Conservation (phyloP, 495 filamentous ascomycete species). For the Hypoxylon lienhwacheense region DNA sequence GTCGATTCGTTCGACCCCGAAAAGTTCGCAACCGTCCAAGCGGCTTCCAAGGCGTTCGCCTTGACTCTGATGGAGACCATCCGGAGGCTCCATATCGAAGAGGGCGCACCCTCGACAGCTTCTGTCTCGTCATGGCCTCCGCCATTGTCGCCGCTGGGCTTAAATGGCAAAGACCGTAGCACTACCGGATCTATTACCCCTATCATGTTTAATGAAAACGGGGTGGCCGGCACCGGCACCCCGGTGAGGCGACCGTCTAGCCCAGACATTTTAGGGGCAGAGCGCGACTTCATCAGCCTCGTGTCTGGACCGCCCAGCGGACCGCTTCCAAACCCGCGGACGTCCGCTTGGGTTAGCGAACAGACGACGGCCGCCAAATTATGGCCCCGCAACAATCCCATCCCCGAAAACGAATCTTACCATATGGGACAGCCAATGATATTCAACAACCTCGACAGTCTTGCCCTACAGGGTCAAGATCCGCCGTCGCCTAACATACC, state of each 20-base stretch:
- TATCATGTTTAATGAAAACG: constrained; percentile 1
- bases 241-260: constrained; percentile 26
- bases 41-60: constrained; percentile 43
- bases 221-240: constrained; percentile 6
- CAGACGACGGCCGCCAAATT: constrained; percentile 26
- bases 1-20: constrained; percentile 38
- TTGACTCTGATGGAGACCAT: constrained; percentile 43
- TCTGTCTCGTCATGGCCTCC: constrained; percentile 17
- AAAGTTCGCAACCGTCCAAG: constrained; percentile 40
- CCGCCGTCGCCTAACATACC: constrained; percentile 5
- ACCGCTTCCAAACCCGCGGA: constrained; percentile 22
- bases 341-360: constrained; percentile 32
- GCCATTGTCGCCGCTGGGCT: constrained; percentile 5
- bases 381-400: constrained; percentile 27
- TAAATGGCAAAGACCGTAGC: constrained; percentile 6
- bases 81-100: constrained; percentile 36
- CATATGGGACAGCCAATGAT: constrained; percentile 18
- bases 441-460: constrained; percentile 27
- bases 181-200: constrained; percentile 12
- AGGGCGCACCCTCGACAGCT: constrained; percentile 4
- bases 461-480: constrained; percentile 20
- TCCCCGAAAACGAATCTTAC: constrained; percentile 25
- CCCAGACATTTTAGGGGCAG: constrained; percentile 33
- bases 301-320: constrained; percentile 8
- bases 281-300: constrained; percentile 29